Evolutionary conservation across 2,329 filamentous ascomycete species (phyloP).

Genomic region (Aotearoamyces nothofagi): DNA sequence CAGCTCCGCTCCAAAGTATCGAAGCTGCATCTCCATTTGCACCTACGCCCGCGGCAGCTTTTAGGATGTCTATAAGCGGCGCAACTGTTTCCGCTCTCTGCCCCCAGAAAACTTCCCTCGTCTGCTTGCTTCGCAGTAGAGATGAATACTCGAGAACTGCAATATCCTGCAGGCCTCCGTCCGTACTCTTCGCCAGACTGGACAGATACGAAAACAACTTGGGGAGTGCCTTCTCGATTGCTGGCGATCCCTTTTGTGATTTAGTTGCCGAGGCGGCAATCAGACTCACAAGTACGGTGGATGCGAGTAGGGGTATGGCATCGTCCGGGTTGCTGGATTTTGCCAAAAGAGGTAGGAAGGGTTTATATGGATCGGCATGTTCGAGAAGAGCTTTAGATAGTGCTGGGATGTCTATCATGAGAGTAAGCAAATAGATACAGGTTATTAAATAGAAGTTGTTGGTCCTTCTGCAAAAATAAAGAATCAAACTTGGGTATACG

Average conservation of each 20-base stretch:
- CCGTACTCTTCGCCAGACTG: constrained; percentile 66
- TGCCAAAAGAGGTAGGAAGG: constrained; percentile 68
- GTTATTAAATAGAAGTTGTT: background rate
- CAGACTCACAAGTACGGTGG: constrained; percentile 70
- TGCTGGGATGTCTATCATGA: constrained; percentile 53
- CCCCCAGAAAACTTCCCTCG: constrained; percentile 79
- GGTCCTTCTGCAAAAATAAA: no score
- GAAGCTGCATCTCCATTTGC: constrained; percentile 48
- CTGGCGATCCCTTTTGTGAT: constrained; percentile 43
- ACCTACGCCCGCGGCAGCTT: constrained; percentile 57
- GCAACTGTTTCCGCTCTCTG: constrained; percentile 73
- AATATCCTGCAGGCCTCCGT: constrained; percentile 88
- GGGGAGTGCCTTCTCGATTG: constrained; percentile 64
- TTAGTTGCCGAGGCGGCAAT: constrained; percentile 48
- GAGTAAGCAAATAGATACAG: constrained; percentile 6
- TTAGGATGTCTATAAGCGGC: constrained; percentile 71
- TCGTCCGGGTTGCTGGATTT: constrained; percentile 64
- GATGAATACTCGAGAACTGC: constrained; percentile 84
- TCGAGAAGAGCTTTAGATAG: constrained; percentile 65
- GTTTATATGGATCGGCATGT: constrained; percentile 62
- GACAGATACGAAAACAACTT: constrained; percentile 78
- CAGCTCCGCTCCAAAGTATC: constrained; percentile 43
- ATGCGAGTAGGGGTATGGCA: constrained; percentile 76
- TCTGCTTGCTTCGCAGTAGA: constrained; percentile 58
- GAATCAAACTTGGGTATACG: no score